These are phyloP conservation scores for Oidiodendron maius DNA, from an alignment of 495 filamentous ascomycete species.

Conservation along the genomic window DNA sequence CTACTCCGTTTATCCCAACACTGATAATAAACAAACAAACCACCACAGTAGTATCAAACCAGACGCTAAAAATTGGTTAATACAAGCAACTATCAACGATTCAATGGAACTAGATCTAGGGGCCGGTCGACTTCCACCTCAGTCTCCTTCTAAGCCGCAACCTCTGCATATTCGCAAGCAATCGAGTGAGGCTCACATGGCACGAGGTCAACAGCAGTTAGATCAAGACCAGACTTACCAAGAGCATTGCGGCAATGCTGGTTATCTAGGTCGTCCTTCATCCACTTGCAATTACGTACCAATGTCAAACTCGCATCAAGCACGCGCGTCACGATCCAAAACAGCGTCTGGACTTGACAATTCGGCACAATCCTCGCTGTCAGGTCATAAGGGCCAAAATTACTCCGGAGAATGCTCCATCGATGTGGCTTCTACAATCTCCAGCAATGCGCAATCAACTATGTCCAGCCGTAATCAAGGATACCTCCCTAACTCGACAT, in stretches of 20 bases:
- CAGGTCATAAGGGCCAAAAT: background rate
- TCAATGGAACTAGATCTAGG: conserved; percentile 4
- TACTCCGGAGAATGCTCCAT: background rate
- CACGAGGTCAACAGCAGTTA: background rate
- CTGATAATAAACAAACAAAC: background rate
- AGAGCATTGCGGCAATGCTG: background rate
- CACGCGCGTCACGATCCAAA: background rate
- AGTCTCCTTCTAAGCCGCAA: background rate
- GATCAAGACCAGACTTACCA: background rate
- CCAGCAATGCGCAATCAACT: conserved; percentile 3
- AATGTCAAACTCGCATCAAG: too few relatives aligned
- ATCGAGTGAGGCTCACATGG: conserved; percentile 8
- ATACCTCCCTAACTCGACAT: conserved; percentile 11
- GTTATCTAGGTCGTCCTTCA: conserved; percentile 15
- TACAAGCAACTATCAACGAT: background rate
- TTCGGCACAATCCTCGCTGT: background rate
- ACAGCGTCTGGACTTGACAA: background rate
- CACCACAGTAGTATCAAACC: background rate
- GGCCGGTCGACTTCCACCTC: background rate
- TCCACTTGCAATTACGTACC: conserved; percentile 4
- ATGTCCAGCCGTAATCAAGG: conserved; percentile 7
- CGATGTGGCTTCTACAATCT: background rate
- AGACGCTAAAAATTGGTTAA: background rate
- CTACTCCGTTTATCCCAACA: background rate
- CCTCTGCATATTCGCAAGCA: conserved; percentile 16